Evolutionary conservation across 2,329 filamentous ascomycete genomes (phyloP).

Genomic region (Monascus ruber): DNA sequence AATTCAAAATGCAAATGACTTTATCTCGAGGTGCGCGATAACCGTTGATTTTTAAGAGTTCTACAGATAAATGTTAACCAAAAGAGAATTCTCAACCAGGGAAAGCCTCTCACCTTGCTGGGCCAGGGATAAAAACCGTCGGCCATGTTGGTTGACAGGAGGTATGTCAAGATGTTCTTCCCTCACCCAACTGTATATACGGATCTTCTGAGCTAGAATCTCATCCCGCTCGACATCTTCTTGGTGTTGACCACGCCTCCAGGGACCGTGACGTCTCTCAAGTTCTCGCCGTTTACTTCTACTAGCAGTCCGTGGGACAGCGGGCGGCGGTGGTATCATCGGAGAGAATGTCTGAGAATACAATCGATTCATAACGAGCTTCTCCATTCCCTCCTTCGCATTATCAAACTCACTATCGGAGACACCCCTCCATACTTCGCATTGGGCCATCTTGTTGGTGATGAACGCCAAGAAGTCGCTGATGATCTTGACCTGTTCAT

Average conservation of each 20-base stretch:
- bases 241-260: conserved; percentile 88
- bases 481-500: conserved; percentile 98
- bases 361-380: conserved; percentile 94
- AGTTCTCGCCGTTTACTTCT: conserved; percentile 58
- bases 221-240: conserved; percentile 96
- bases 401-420: conserved; percentile 98
- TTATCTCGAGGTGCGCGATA: conserved; percentile 97
- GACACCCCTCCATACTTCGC: conserved; percentile 91
- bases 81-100: background rate
- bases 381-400: conserved; percentile 97
- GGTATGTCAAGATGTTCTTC: conserved; percentile 92
- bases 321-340: conserved; percentile 70
- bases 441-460: conserved; percentile 93
- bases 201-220: conserved; percentile 89
- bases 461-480: conserved; percentile 94
- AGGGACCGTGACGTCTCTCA: conserved; percentile 61
- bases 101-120: conserved; percentile 57
- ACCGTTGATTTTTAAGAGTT: conserved; percentile 89
- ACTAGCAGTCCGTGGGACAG: conserved; percentile 46
- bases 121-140: conserved; percentile 75
- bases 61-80: conserved; percentile 37
- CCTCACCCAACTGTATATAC: conserved; percentile 89
- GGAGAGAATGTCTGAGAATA: conserved; percentile 96
- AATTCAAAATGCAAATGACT: conserved; percentile 95
- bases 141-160: conserved; percentile 70